Percentiles rank a stretch among this genome's conserved stretches.
These are phyloP conservation scores for Xylariomycetidae sp. DNA, from an alignment of 2,329 filamentous ascomycete species.

Conservation along the genomic window DNA sequence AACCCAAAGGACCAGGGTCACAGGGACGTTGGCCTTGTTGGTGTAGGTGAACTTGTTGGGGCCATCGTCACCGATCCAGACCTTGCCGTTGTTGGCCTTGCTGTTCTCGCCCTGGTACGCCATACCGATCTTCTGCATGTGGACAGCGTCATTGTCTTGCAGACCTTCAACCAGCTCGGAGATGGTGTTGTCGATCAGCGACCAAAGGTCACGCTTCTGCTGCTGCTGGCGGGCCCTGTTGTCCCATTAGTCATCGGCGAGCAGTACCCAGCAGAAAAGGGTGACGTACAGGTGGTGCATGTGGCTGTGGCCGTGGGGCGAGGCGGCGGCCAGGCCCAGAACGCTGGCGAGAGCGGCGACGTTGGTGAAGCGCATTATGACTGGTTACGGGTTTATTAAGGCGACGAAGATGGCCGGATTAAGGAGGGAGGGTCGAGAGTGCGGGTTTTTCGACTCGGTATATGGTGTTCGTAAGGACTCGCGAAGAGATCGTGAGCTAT, in stretches of 20 bases:
- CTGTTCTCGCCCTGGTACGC: conserved; percentile 17
- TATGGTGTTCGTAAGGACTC: no score
- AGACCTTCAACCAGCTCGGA: not conserved
- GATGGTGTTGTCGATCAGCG: not conserved
- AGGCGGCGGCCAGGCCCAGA: not conserved
- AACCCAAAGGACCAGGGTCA: conserved; percentile 25
- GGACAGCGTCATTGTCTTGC: not conserved
- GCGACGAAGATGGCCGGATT: not conserved
- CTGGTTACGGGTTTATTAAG: no score
- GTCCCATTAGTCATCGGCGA: no score
- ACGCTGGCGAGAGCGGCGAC: not conserved
- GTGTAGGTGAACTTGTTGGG: conserved; percentile 24
- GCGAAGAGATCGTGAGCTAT: no score
- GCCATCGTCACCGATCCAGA: conserved; percentile 26
- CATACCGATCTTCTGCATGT: conserved; percentile 1
- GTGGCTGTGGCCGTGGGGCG: not conserved
- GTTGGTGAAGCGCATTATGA: not conserved
- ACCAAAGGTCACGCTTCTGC: not conserved
- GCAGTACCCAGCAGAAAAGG: no score
- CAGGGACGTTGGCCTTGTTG: conserved; percentile 17
- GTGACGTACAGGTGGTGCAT: not conserved
- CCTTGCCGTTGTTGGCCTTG: conserved; percentile 14
- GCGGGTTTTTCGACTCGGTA: no score
- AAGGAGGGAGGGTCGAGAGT: no score
- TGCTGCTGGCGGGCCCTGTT: no score